Conservation (phyloP, 179 eudicot species). For the Nepenthes alata region DNA sequence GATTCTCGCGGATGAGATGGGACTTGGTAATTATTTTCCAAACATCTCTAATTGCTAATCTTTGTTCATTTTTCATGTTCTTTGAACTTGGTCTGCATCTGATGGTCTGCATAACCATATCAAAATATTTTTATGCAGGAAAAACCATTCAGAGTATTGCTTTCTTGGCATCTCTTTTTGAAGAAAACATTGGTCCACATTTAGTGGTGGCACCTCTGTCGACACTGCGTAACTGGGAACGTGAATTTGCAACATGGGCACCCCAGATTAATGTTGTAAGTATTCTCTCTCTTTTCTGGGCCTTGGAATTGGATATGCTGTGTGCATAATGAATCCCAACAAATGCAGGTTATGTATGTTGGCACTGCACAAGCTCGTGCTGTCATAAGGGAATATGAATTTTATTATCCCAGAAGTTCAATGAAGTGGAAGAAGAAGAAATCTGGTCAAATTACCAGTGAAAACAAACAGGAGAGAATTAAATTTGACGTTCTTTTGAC, state of each 20-base stretch:
- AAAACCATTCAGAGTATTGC: conserved; percentile 99
- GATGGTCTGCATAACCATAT: not conserved
- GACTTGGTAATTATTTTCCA: conserved; percentile 58
- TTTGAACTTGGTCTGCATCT: no score
- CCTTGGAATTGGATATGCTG: not conserved
- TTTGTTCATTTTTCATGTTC: not conserved
- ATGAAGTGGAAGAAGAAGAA: conserved; percentile 76
- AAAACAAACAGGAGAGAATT: conserved; percentile 80
- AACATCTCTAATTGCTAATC: not conserved
- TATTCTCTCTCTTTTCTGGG: conserved; percentile 7
- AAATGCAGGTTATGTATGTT: conserved; percentile 87
- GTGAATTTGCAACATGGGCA: conserved; percentile 98
- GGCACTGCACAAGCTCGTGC: conserved; percentile 79
- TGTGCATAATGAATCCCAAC: conserved; percentile 10
- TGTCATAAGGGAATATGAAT: conserved; percentile 69
- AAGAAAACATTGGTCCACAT: conserved; percentile 58
- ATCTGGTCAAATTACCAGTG: conserved; percentile 37
- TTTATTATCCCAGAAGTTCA: conserved; percentile 58
- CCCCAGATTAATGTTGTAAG: conserved; percentile 97
- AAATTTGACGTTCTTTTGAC: conserved; percentile 93
- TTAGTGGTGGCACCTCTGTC: conserved; percentile 95
- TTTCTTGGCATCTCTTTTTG: conserved; percentile 75
- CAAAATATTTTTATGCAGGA: conserved; percentile 37
- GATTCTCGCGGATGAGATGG: conserved; percentile 99
- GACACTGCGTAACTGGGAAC: conserved; percentile 96